Base-by-base conservation (phyloP, 2,329 filamentous ascomycete genomes). In the Apiospora pterosperma region DNA sequence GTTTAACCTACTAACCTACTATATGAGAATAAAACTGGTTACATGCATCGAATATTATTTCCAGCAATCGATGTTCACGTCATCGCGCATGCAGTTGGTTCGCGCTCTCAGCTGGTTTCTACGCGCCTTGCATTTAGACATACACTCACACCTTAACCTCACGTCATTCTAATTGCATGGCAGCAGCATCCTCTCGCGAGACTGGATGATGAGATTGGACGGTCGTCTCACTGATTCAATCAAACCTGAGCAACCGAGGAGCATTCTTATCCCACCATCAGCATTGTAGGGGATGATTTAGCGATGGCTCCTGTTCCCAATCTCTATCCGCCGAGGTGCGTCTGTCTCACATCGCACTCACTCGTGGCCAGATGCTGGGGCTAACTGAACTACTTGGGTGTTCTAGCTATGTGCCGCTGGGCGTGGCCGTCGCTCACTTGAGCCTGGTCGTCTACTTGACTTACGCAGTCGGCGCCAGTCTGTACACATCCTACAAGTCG, bases 401-500 rank as follows among this genome's bases (percentile, higher is more conserved):
- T 28, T 36, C 34, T 65, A 80, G 78, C 42, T 76, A 74, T 61
- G 55, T 73, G 16, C 75, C 78, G 12, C 62, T 76, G 64, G 69
- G 70, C 36, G 60, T 76, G 23, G 74, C 71, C 38, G 68, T 64
- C 23, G 66, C 69, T 3, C 76, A 77, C 64, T 48, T 77, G 42
- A 59, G 65, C 23, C 67, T 73, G 3, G 68, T 73, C 11, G 59
- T 73, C 48, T 78, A 77, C 66, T 70, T 77, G 63, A 75, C 70
- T 10, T 76, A 74, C 65, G 72, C 69, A 0, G 73, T 79, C 14
- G 71, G 68, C 25, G 64, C 64, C 21, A 75, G 77, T 61, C 71
- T 80, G 34, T 75, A 75, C 59, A 74, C 71, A 59, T 78, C 78
- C 1, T 77, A 77, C 63, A 74, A 70, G 61, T 72, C 70, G 8